Evolutionary conservation across 2,329 filamentous ascomycete species (phyloP), one percentile per base, ranked within the genome.

Genomic region (Exophiala sideris): DNA sequence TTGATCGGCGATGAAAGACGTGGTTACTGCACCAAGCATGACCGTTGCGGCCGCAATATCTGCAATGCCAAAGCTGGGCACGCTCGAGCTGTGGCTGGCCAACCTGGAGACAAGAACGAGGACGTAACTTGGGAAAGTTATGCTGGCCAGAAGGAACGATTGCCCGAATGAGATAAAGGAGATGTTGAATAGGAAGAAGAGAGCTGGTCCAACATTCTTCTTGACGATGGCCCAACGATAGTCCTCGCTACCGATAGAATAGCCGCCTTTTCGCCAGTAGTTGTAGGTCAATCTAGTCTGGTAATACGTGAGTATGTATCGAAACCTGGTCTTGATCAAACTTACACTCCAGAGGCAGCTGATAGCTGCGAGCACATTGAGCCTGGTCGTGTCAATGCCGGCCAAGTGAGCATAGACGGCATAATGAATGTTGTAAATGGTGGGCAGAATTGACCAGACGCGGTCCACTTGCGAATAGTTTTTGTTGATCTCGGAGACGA

Each of bases 401-500:
- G 85, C 81, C 58, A 92, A 66, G 63, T 88, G 86, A 38, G 91
- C 87, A 86, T 91, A 99, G n/a, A 84, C 65, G 35, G 84, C 81
- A 68, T 89, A 94, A 71, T 99, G 91, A 5, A 84, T 80, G 68
- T 94, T 87, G 72, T 95, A 97, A 47, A 96, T 67, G 6, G 89
- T 86, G 1, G 94, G 94, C 47, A 99, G 74, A 57, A 99, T 78
- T 67, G 89, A 94, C 94, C 94, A 99, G 64, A 87, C 75, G 45
- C 94, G 84, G 71, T 99, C 94, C 39, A 99, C 86, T 73, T 99
- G 94, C n/a, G 91, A 96, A 71, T 91, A 96, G 71, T 99, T 99
- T 66, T 81, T 82, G 73, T 95, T 97, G 74, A 90, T 73, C 71
- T 97, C 92, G 1, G 91, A 89, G 4, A 84, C 76, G 32, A 92